Conservation (phyloP, 768 basidiomycete genomes). For the Rhodotorula babjevae region DNA sequence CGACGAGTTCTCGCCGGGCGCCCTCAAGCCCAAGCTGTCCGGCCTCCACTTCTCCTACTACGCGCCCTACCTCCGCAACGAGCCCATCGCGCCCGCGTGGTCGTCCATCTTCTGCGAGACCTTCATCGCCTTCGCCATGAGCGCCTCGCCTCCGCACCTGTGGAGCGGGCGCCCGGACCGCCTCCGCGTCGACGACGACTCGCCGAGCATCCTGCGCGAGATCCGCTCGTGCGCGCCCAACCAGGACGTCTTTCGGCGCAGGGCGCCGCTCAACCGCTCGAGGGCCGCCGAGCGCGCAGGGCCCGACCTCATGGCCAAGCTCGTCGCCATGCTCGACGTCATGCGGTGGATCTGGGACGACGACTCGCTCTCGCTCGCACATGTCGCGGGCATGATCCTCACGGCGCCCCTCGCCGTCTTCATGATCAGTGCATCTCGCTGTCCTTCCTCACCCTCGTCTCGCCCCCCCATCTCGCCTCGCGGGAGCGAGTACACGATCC, state of each 20-base stretch:
- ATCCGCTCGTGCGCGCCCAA: not conserved
- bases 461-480: not conserved
- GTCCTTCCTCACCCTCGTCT: not conserved
- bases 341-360: slow-evolving; percentile 2
- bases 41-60: not conserved
- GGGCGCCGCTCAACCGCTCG: not conserved
- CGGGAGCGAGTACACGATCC: too few relatives aligned
- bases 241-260: not conserved
- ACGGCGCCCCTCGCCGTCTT: not conserved
- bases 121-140: not conserved
- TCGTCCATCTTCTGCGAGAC: not conserved
- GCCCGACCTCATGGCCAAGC: not conserved
- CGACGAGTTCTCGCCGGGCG: not conserved
- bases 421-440: not conserved
- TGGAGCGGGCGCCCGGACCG: not conserved
- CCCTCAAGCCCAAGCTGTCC: not conserved
- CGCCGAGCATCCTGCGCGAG: not conserved
- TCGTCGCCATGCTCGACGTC: not conserved
- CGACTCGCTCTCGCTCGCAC: not conserved
- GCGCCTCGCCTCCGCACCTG: not conserved
- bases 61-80: not conserved
- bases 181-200: not conserved
- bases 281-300: not conserved
- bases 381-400: not conserved
- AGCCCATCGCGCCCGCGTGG: not conserved